Evolutionary conservation across 331 rosid species (phyloP), one percentile per base, ranked within the genome.

Genomic region (Acacia pycnantha): DNA sequence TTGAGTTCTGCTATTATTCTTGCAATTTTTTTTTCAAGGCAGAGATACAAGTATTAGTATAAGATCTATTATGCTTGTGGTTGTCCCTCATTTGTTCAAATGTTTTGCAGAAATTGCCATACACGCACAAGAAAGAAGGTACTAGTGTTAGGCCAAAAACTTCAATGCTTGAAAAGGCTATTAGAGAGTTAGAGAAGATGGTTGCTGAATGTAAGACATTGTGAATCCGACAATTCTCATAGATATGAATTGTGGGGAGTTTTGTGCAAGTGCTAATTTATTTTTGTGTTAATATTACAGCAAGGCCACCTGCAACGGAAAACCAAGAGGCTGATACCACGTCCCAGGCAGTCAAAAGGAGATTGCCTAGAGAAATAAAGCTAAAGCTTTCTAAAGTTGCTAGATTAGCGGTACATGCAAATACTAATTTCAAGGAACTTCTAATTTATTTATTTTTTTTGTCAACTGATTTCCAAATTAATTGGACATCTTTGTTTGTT

Each of bases 381-480:
- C 83, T 90, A 84, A 96, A 91, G 91, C 99, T 96, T 87, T 97
- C 97, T 76, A 96, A 94, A 94, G 97, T 96, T 85, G 99, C 99
- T 76, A 89, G 97, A 88, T 77, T 96, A 88, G 98, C 98, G 92
- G 98, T 94, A 90, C 53, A 59, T 51, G 53, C 76, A 77, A 65
- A 51, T 80, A 77, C 61, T 27, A 27, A 15, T 47, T 27, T 48
- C 11, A 26, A 46, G n/a, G 43, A 64, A 14, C 41, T 27, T 64
- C 0, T 64, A 3, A 4, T n/a, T n/a, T n/a, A n/a, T n/a, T n/a
- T 7, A 48, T 12, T 15, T 47, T 26, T 46, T 47, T 14, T 67
- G 9, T 9, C 54, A 15, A 48, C 26, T 72, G 56, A 47, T 46
- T 46, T 68, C 10, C 53, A 68, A 56, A 62, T 51, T 73, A 12